These are phyloP conservation scores for Penicillium palitans DNA, from an alignment of 2,329 filamentous ascomycete genomes.

Conservation along the genomic window DNA sequence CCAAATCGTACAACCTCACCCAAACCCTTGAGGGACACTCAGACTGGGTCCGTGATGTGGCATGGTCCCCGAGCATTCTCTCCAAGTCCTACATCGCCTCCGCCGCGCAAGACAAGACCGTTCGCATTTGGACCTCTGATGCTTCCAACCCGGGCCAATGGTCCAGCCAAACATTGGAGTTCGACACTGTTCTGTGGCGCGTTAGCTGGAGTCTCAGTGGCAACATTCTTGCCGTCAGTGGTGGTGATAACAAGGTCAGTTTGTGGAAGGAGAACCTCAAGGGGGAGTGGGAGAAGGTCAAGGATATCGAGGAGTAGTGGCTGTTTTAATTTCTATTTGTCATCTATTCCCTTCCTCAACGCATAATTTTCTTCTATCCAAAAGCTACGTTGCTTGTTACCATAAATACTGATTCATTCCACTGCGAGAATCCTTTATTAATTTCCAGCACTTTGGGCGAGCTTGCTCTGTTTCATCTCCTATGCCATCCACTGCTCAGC, in stretches of 20 bases:
- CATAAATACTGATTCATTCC: constrained; percentile 1
- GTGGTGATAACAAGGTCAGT: constrained; percentile 93
- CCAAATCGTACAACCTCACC: constrained; percentile 54
- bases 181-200: constrained; percentile 89
- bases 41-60: constrained; percentile 97
- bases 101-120: constrained; percentile 93
- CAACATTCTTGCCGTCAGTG: constrained; percentile 91
- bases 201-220: constrained; percentile 98
- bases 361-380: constrained; percentile 11
- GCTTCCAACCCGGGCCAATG: constrained; percentile 68
- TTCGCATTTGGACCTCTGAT: constrained; percentile 92
- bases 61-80: constrained; percentile 92
- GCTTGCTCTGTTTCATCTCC: background rate
- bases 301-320: constrained; percentile 82
- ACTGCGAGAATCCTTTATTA: background rate
- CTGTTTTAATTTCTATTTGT: constrained; percentile 13
- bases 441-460: background rate
- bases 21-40: constrained; percentile 72
- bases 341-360: constrained; percentile 20
- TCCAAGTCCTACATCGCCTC: constrained; percentile 96
- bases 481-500: background rate
- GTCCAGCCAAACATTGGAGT: constrained; percentile 80
- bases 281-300: constrained; percentile 96
- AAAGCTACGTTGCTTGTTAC: constrained; percentile 1
- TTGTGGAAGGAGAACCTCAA: constrained; percentile 98